phyloP scores from a whole-genome alignment of 2,329 filamentous ascomycete species.

The Apiospora sp. region DNA sequence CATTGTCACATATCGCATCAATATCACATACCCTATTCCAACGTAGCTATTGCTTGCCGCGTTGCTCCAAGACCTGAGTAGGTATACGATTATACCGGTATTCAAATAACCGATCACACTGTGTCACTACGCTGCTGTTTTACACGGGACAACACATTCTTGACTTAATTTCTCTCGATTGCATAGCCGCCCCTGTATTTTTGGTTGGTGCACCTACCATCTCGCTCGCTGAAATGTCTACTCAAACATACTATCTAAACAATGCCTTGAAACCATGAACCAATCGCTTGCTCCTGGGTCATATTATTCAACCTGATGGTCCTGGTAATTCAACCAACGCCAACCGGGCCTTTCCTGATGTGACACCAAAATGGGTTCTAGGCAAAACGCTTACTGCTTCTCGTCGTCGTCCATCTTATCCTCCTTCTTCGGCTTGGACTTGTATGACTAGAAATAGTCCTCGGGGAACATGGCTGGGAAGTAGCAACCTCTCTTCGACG shows the following conservation, averaged over 20 bases:
- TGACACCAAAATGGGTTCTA: neutral
- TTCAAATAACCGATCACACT: neutral
- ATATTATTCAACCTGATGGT: neutral
- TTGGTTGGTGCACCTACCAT: neutral
- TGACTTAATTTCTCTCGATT: neutral
- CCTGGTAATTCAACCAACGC: neutral
- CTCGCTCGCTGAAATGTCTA: neutral
- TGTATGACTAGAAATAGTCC: neutral
- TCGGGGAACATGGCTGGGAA: neutral
- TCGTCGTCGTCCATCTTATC: neutral
- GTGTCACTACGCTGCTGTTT: neutral
- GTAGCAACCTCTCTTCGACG: neutral
- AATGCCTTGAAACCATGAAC: neutral
- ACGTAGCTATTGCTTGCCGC: too few species aligned
- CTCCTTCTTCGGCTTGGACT: neutral
- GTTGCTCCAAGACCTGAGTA: too few species aligned
- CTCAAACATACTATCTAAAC: neutral
- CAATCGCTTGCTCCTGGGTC: neutral
- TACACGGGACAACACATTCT: neutral
- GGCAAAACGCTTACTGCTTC: neutral
- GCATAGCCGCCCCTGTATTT: neutral
- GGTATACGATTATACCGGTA: too few species aligned
- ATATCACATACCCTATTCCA: neutral
- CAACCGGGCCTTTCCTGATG: neutral
- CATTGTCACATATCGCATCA: neutral